A percentile compares a stretch with the other conserved stretches of the same genome.
These are phyloP conservation scores for Cladosporium oxysporum DNA, from an alignment of 2,329 filamentous ascomycete genomes.

Conservation along the genomic window DNA sequence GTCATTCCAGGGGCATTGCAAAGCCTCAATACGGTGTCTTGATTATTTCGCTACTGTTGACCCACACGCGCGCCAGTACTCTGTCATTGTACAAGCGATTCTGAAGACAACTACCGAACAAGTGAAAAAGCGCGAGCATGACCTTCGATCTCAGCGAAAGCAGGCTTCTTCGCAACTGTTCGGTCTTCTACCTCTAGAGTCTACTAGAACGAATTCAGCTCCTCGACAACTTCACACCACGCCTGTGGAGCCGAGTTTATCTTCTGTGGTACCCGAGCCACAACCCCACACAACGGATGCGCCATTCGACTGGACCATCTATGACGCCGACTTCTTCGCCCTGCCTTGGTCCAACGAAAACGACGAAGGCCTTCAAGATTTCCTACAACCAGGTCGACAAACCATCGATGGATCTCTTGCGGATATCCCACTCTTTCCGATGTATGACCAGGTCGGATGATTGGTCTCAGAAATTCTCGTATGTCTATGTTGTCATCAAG, in stretches of 20 bases:
- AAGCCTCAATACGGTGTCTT: constrained; percentile 27
- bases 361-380: constrained; percentile 32
- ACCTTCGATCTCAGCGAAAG: constrained; percentile 27
- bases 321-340: constrained; percentile 31
- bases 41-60: constrained; percentile 33
- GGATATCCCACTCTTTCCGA: constrained; percentile 32
- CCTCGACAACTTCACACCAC: neutral
- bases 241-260: neutral
- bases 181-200: constrained; percentile 25
- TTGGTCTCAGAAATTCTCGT: too few species aligned
- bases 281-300: neutral
- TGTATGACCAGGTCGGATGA: constrained; percentile 28
- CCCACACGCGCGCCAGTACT: constrained; percentile 35
- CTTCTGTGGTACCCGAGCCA: neutral
- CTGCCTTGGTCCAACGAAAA: constrained; percentile 33
- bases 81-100: constrained; percentile 29
- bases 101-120: constrained; percentile 27
- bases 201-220: neutral
- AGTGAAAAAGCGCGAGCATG: constrained; percentile 28
- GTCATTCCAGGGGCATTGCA: constrained; percentile 28
- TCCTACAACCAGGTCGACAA: constrained; percentile 31
- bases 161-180: constrained; percentile 34
- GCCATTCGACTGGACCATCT: constrained; percentile 28
- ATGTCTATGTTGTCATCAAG: neutral
- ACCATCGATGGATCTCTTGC: constrained; percentile 28